Conservation (phyloP, 2,329 filamentous ascomycete species). For the Botryotinia convoluta region DNA sequence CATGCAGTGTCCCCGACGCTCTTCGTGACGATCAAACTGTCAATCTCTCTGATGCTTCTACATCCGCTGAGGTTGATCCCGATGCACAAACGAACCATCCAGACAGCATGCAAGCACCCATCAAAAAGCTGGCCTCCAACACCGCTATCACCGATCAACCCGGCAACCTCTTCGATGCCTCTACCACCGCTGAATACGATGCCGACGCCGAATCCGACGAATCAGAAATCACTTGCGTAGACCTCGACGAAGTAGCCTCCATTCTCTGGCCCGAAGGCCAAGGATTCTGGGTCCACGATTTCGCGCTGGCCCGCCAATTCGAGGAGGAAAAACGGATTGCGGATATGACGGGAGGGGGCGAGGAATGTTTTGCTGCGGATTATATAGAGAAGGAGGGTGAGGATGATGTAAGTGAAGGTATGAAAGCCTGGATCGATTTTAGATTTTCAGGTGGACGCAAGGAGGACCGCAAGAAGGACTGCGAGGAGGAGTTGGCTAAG, state of each 20-base stretch:
- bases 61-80: no score
- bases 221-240: no score
- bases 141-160: no score
- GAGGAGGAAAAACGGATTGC: neutral
- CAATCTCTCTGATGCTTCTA: neutral
- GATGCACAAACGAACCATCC: no score
- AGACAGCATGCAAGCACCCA: no score
- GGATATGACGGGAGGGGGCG: neutral
- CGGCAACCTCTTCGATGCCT: no score
- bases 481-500: neutral
- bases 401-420: fast-evolving
- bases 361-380: neutral
- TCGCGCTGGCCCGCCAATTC: neutral
- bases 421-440: neutral
- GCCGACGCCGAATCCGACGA: no score
- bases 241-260: no score
- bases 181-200: no score
- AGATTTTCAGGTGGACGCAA: neutral
- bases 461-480: fast-evolving
- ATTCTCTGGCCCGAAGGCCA: neutral
- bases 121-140: no score
- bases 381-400: neutral
- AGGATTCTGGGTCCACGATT: neutral
- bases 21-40: neutral
- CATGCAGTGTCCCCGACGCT: fast-evolving